Base-by-base conservation (phyloP, 768 basidiomycete genomes). In the Pholiota microspora region DNA sequence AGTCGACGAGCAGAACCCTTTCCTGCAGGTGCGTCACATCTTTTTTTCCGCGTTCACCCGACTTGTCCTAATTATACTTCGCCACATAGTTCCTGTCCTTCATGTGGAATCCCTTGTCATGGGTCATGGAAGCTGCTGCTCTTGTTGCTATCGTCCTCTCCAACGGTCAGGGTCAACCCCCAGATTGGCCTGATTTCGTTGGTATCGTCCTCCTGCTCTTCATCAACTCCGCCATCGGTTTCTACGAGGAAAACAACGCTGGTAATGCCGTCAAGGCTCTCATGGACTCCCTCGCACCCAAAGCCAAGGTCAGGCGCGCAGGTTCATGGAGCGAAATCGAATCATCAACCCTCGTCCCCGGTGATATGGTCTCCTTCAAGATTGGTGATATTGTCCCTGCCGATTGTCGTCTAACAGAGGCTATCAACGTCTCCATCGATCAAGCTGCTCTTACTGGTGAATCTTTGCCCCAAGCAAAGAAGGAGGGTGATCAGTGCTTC, bases 91-190 rank as follows among this genome's bases (percentile, higher is more conserved):
- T 95, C 73, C 75, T 94, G 62, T 86, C 86, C 69, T 98, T 98
- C 83, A 98, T 98, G 96, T 98, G 96, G 96, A 98, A 98, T 76
- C 96, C 96, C 40, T 79, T 98, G 10, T 98, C 96, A 29, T 98
- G 96, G 96, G 96, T 98, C 73, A 98, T 98, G 96, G 96, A 98
- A 73, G 94, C 88, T 58, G 94, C 94, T 34, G 91, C 92, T 7
- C 79, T 94, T 27, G 93, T 94, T 61, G 95, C 96, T 45, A 98
- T 98, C 70, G 94, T 84, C 36, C 84, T 98, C 27, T 97, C 96
- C 53, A 98, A 98, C 72, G 96, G 96, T 72, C 85, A 86, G 63
- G 75, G 78, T 53, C 76, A 79, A 51, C 84, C 95, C 25, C 96
- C 96, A 16, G 95, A 98, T 67, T 98, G 96, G 96, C 77, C 91